Evolutionary conservation across 768 basidiomycete genomes (phyloP).

Genomic region (Xerocomellus chrysenteron): DNA sequence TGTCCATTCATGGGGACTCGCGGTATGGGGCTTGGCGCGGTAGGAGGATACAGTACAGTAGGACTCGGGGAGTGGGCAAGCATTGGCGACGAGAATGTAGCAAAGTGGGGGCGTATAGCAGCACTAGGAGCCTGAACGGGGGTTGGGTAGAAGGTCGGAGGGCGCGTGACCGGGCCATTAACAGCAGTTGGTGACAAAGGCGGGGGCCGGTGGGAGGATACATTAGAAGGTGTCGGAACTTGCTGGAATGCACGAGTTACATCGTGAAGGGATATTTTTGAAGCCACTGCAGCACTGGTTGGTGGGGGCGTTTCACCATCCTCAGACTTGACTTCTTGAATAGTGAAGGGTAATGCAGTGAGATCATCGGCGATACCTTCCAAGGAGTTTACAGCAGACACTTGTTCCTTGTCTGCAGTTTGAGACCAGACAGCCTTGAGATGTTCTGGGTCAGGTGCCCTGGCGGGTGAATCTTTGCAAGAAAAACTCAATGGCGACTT

Average conservation of each 20-base stretch:
- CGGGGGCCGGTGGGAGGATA: conserved; percentile 44
- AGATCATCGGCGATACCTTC: conserved; percentile 84
- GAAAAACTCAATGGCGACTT: conserved; percentile 51
- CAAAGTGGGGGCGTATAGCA: conserved; percentile 56
- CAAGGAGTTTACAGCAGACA: conserved; percentile 73
- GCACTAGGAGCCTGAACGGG: conserved; percentile 44
- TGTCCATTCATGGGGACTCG: conserved; percentile 65
- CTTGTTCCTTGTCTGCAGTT: conserved; percentile 65
- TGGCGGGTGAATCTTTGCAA: conserved; percentile 65
- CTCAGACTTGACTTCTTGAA: conserved; percentile 86
- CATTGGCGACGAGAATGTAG: conserved; percentile 65
- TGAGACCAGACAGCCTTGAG: conserved; percentile 85
- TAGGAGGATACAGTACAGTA: conserved; percentile 62
- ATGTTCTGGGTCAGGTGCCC: conserved; percentile 79
- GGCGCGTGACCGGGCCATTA: conserved; percentile 31
- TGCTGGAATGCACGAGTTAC: conserved; percentile 87
- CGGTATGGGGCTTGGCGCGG: conserved; percentile 63
- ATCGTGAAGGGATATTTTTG: conserved; percentile 78
- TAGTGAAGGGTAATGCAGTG: conserved; percentile 71
- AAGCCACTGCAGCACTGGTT: conserved; percentile 51
- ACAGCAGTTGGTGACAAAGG: conserved; percentile 52
- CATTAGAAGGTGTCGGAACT: conserved; percentile 63
- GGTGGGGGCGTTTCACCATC: conserved; percentile 81
- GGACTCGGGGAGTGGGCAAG: conserved; percentile 71
- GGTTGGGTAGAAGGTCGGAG: conserved; percentile 33